Conservation (phyloP, 192 early-diverging fungal species). For the Gamsiella multidivaricata region DNA sequence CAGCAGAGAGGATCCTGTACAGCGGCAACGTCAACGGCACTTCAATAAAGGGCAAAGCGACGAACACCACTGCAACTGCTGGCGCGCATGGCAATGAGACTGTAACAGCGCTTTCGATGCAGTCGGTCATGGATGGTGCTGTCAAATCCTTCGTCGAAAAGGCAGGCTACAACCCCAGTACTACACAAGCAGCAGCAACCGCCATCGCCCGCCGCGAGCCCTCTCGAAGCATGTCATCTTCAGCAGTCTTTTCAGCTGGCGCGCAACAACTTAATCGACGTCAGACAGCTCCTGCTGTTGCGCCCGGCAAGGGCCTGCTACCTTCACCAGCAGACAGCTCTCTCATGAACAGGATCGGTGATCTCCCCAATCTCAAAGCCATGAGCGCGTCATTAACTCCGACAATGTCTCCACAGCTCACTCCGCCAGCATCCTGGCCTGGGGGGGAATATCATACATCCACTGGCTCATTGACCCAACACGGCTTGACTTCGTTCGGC, state of each 20-base stretch:
- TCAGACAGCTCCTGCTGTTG: neutral
- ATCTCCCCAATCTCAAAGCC: neutral
- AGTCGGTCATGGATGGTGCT: conserved; percentile 7
- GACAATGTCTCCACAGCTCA: neutral
- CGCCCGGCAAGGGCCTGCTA: neutral
- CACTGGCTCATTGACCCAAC: neutral
- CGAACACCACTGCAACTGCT: neutral
- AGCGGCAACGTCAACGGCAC: neutral
- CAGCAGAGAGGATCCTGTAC: neutral
- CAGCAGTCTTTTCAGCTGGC: neutral
- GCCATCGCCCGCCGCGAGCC: neutral
- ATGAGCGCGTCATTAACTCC: neutral
- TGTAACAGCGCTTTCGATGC: conserved; percentile 7
- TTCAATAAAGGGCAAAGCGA: neutral
- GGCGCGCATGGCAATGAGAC: neutral
- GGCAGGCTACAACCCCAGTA: neutral
- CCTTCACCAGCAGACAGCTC: conserved; percentile 20
- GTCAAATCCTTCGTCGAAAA: neutral
- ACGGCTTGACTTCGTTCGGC: conserved; percentile 36
- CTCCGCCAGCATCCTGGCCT: conserved; percentile 5
- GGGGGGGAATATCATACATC: conserved; percentile 1
- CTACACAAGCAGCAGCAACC: neutral
- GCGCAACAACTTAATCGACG: neutral
- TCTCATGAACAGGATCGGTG: conserved; percentile 18
- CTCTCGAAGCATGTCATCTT: neutral